These are phyloP conservation scores for Jamesozyma piceae DNA, from an alignment of 805 yeast species.

Conservation along the genomic window DNA sequence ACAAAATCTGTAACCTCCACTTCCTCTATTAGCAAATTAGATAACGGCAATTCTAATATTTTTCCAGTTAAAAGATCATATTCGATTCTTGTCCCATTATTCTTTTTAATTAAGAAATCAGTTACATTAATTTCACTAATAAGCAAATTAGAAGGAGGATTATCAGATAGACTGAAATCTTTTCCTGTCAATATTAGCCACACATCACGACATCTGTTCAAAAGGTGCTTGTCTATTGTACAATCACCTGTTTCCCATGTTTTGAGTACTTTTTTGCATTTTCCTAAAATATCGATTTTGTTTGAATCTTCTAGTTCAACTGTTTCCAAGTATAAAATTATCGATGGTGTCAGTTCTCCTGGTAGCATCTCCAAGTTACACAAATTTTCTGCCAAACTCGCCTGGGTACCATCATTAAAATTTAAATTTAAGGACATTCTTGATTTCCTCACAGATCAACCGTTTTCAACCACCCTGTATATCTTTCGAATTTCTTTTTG, in stretches of 20 bases:
- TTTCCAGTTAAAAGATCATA: conserved; percentile 8
- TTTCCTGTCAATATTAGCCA: conserved; percentile 11
- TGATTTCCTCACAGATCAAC: background rate
- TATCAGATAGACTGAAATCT: conserved; percentile 7
- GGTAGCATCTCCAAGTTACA: background rate
- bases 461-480: background rate
- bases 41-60: conserved; percentile 6
- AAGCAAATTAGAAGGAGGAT: conserved; percentile 4
- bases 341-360: conserved; percentile 1
- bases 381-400: background rate
- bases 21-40: conserved; percentile 22
- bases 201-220: conserved; percentile 12
- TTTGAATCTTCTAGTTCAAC: conserved; percentile 5
- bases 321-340: conserved; percentile 6
- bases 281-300: conserved; percentile 5
- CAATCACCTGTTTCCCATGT: conserved; percentile 7
- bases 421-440: background rate
- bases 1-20: conserved; percentile 19
- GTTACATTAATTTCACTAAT: conserved; percentile 6
- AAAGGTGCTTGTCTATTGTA: conserved; percentile 3
- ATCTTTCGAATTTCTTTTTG: background rate
- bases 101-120: background rate
- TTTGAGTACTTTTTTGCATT: conserved; percentile 8
- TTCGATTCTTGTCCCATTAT: conserved; percentile 6
- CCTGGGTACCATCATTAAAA: background rate